Percentiles rank a stretch among this genome's conserved stretches.
Conservation (phyloP, 495 filamentous ascomycete genomes). For the Penicillium soppii region DNA sequence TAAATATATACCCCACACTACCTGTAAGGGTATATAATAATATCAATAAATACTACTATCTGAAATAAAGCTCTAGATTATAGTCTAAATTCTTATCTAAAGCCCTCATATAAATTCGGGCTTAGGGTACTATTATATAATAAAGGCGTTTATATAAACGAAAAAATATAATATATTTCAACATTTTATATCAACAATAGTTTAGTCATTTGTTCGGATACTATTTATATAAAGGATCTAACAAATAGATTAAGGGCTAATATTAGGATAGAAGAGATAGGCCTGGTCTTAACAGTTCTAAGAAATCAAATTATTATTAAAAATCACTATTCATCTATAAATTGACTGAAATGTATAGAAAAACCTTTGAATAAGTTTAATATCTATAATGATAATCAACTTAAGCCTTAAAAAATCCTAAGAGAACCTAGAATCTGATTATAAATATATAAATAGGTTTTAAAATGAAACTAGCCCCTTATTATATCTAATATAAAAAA, state of each 20-base stretch:
- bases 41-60: background rate
- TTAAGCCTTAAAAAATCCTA: background rate
- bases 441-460: too few relatives aligned
- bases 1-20: too few relatives aligned
- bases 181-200: background rate
- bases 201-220: background rate
- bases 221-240: background rate
- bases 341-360: background rate
- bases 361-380: background rate
- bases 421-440: background rate
- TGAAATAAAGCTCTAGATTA: background rate
- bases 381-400: background rate
- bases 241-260: background rate
- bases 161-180: background rate
- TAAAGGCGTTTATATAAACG: background rate
- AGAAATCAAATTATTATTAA: too few relatives aligned
- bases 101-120: background rate
- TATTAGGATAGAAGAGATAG: background rate
- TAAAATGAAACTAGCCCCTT: too few relatives aligned
- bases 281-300: too few relatives aligned
- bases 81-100: background rate
- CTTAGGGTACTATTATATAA: background rate
- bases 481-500: too few relatives aligned
- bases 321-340: background rate
- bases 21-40: too few relatives aligned